Evolutionary conservation across 352 stramenopile genomes (phyloP).

Genomic region (Globisporangium camurandrum): DNA sequence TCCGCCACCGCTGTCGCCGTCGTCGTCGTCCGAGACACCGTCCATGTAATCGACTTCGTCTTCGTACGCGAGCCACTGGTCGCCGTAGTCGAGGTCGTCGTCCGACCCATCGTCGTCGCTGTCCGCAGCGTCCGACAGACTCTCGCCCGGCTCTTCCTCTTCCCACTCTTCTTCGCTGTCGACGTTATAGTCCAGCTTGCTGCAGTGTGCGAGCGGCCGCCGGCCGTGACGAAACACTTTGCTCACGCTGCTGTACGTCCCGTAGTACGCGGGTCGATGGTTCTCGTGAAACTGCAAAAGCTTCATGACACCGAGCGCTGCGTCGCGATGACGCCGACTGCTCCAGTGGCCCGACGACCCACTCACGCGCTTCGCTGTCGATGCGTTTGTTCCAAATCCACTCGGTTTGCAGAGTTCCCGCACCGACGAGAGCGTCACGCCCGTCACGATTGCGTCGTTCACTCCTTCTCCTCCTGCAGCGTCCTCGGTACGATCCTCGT

Average conservation of each 20-base stretch:
- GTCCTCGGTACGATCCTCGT: background rate
- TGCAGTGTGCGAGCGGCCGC: conserved; percentile 50
- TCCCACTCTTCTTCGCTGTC: conserved; percentile 88
- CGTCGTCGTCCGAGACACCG: conserved; percentile 19
- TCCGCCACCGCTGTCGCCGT: too few relatives aligned
- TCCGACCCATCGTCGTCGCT: conserved; percentile 68
- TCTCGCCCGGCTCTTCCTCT: conserved; percentile 82
- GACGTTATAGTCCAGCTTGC: conserved; percentile 66
- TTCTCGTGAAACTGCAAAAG: conserved; percentile 85
- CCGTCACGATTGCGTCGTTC: background rate
- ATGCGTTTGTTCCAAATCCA: background rate
- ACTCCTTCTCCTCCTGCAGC: background rate
- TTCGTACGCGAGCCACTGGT: conserved; percentile 83
- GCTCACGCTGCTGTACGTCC: conserved; percentile 57
- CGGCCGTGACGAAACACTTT: conserved; percentile 52
- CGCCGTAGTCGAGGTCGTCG: conserved; percentile 76
- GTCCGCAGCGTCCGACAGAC: conserved; percentile 62
- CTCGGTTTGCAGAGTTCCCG: too few relatives aligned
- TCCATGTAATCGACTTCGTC: conserved; percentile 85
- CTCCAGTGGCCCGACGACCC: conserved; percentile 34
- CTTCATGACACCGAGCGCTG: conserved; percentile 72
- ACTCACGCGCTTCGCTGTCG: conserved; percentile 15
- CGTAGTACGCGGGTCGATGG: conserved; percentile 68
- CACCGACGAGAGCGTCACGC: background rate
- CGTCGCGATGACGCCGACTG: conserved; percentile 36